Percentiles rank a stretch among this genome's conserved stretches.
phyloP scores from a whole-genome alignment of 2,329 filamentous ascomycete species.

The Trichophyton mentagrophytes region DNA sequence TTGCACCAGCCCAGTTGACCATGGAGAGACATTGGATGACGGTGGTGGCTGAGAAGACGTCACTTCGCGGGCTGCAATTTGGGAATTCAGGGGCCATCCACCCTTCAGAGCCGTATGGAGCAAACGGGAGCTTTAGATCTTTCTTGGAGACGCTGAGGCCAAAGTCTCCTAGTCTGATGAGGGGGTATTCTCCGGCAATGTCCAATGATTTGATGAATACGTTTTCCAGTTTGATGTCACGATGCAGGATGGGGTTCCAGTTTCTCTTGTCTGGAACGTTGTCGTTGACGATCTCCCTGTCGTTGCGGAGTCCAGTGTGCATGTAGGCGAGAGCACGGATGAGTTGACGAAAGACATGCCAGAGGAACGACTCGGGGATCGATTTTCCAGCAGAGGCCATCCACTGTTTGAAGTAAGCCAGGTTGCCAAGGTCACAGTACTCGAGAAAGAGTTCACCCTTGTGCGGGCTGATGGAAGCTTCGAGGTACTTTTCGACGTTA shows the following conservation, averaged over 20 bases:
- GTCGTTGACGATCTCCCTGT: background rate
- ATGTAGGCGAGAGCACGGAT: constrained; percentile 12
- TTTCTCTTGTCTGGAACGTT: background rate
- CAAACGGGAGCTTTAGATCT: constrained; percentile 4
- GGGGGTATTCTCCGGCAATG: constrained; percentile 4
- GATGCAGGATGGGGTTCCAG: constrained; percentile 13
- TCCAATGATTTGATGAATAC: constrained; percentile 4
- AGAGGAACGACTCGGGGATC: constrained; percentile 12
- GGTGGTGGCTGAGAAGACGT: constrained; percentile 5
- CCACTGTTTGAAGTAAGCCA: constrained; percentile 7
- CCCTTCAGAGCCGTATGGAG: background rate
- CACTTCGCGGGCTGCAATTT: constrained; percentile 5
- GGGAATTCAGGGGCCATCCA: constrained; percentile 8
- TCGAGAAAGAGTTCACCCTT: constrained; percentile 13
- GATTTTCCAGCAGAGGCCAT: too few species aligned
- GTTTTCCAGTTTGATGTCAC: constrained; percentile 15
- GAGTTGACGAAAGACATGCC: constrained; percentile 11
- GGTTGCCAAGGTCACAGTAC: constrained; percentile 11
- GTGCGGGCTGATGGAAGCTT: constrained; percentile 2
- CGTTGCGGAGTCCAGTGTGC: constrained; percentile 11
- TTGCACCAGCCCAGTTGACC: background rate
- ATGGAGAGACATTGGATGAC: constrained; percentile 6
- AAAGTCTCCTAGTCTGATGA: constrained; percentile 13
- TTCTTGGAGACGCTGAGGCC: constrained; percentile 9
- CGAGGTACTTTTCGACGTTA: constrained; percentile 10